Evolutionary conservation across 176 grass and related monocot species (phyloP), one percentile per base, ranked within the genome.

Genomic region (Cocos nucifera): DNA sequence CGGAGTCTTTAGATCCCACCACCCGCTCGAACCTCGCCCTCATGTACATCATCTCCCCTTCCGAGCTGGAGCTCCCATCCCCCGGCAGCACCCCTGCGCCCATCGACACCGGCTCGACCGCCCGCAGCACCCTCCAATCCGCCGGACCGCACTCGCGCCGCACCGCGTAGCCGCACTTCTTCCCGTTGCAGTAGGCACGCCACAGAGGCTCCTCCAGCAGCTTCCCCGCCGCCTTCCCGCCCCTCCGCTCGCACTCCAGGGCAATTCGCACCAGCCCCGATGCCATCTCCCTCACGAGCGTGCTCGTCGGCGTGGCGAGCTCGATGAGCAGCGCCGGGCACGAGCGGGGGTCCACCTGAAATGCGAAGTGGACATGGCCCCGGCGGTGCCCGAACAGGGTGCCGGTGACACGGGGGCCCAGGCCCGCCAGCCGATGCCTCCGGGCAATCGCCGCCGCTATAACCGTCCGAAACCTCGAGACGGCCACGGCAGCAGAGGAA

Each of bases 41-140:
- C 92, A 96, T 90, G 83, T 96, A 96, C 92, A 96, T 96, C 69
- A 90, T 80, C 81, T 96, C 92, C 12, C 83, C 87, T 32, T 77
- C 77, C 5, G 71, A 77, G 57, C 23, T 24, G 22, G 21, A 22
- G 56, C 56, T 16, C 3, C 57, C 57, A 27, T 17, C 57, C 4
- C 23, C 24, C 9, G 57, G 57, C 16, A 59, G 14, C 57, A 59
- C 57, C 23, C 57, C 57, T 5, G 57, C 57, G 15, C 57, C 57
- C 57, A 59, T 59, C 24, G 57, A 29, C 57, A 59, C 57, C 17
- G 57, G 57, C 24, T 59, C 57, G 15, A 59, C 57, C 23, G 57
- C 57, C 57, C 57, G 25, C 24, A 59, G 57, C 57, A 59, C 26
- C 24, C 28, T 28, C 57, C 57, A 59, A 16, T 59, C 57, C 1